These are phyloP conservation scores for Crinitomyces ghanaensis DNA, from an alignment of 805 yeast genomes.

Conservation along the genomic window DNA sequence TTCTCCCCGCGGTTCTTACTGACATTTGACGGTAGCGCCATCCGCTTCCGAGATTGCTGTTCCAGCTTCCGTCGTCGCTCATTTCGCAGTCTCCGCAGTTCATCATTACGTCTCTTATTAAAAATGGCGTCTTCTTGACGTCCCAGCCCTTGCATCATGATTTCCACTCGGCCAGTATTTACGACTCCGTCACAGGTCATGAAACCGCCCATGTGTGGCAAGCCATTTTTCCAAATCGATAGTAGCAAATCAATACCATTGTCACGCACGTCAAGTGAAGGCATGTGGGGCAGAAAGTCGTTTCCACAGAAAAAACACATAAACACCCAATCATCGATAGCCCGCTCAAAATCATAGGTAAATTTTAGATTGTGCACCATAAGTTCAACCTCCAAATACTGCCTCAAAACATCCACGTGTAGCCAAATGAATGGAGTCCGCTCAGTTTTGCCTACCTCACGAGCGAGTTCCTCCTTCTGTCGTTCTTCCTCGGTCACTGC, in stretches of 20 bases:
- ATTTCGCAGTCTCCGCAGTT: slow-evolving; percentile 54
- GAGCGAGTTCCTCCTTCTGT: slow-evolving; percentile 27
- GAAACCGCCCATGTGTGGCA: slow-evolving; percentile 61
- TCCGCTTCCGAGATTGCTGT: slow-evolving; percentile 20
- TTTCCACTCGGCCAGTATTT: slow-evolving; percentile 65
- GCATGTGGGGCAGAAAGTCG: slow-evolving; percentile 94
- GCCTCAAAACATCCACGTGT: slow-evolving; percentile 77
- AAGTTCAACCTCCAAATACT: slow-evolving; percentile 76
- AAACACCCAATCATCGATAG: slow-evolving; percentile 97
- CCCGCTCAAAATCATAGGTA: slow-evolving; percentile 81
- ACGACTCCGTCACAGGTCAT: slow-evolving; percentile 85
- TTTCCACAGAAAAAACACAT: slow-evolving; percentile 98
- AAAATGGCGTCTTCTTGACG: slow-evolving; percentile 70
- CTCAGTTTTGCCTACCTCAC: slow-evolving; percentile 36
- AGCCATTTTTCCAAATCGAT: slow-evolving; percentile 65
- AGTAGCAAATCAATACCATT: slow-evolving; percentile 79
- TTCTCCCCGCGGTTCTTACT: slow-evolving; percentile 53
- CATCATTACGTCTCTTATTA: slow-evolving; percentile 54
- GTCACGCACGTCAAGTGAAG: slow-evolving; percentile 89
- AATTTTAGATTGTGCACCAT: slow-evolving; percentile 57
- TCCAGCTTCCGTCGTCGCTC: slow-evolving; percentile 45
- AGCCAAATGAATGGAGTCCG: slow-evolving; percentile 76
- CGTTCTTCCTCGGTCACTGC: slow-evolving; percentile 37
- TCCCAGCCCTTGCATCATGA: slow-evolving; percentile 52
- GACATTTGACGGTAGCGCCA: no score